Evolutionary conservation across 768 basidiomycete species (phyloP).

Genomic region (Boletellus ananas): DNA sequence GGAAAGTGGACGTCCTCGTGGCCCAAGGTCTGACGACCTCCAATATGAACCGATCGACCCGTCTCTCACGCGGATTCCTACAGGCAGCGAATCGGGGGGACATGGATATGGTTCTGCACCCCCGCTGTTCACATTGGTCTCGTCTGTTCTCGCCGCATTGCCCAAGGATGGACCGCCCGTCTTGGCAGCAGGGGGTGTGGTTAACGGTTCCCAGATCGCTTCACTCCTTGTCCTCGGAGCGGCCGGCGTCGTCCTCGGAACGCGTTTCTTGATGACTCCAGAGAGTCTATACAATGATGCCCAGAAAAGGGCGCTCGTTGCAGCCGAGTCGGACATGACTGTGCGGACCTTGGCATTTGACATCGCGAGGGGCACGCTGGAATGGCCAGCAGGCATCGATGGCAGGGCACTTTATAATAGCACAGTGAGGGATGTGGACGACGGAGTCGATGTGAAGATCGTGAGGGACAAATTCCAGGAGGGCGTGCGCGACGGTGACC

Average conservation of each 20-base stretch:
- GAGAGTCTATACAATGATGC: slow-evolving; percentile 56
- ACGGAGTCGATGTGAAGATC: slow-evolving; percentile 40
- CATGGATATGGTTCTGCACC: slow-evolving; percentile 59
- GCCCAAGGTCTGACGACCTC: slow-evolving; percentile 57
- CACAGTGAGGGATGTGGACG: slow-evolving; percentile 55
- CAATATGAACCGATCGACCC: background rate
- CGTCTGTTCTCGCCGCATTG: slow-evolving; percentile 47
- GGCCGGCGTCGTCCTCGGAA: slow-evolving; percentile 66
- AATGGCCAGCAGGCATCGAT: slow-evolving; percentile 60
- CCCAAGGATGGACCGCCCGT: slow-evolving; percentile 46
- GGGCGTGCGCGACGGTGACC: slow-evolving; percentile 43
- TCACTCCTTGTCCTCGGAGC: slow-evolving; percentile 64
- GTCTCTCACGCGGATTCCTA: slow-evolving; percentile 2
- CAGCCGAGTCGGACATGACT: slow-evolving; percentile 43
- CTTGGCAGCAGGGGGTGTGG: slow-evolving; percentile 73
- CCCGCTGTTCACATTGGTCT: slow-evolving; percentile 58
- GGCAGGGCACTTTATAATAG: slow-evolving; percentile 47
- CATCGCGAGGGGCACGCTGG: slow-evolving; percentile 48
- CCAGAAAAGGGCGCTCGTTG: slow-evolving; percentile 52
- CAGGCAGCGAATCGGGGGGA: slow-evolving; percentile 79
- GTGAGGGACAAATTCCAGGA: slow-evolving; percentile 45
- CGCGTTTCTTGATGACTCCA: slow-evolving; percentile 66
- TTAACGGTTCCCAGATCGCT: slow-evolving; percentile 61
- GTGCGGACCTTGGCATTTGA: slow-evolving; percentile 66
- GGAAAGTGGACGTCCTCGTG: slow-evolving; percentile 71